Evolutionary conservation across 2,329 filamentous ascomycete genomes (phyloP), one percentile per base, ranked within the genome.

Genomic region (Trichoderma sp.): DNA sequence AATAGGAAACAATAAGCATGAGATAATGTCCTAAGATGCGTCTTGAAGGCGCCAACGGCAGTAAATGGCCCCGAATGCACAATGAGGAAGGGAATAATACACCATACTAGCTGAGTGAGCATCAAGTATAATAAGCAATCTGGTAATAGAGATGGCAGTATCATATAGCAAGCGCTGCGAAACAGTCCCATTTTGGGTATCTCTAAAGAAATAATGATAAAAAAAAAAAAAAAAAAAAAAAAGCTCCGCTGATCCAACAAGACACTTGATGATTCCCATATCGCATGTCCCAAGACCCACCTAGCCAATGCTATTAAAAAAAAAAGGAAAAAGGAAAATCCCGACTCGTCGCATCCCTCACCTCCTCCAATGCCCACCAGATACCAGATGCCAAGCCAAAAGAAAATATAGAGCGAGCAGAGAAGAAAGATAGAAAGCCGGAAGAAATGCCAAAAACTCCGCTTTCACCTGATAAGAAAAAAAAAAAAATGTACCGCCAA

Each of bases 141-240:
- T 7, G 5, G 19, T 27, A 27, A 52, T 32, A 65, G 63, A 65
- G 50, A 65, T 48, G 52, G 25, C 34, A 48, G 32, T 48, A 19
- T 39, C 27, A 57, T 57, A 35, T 48, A 45, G 15, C 27, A 35
- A 50, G 50, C 27, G 42, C 42, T 45, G n/a, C n/a, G 58, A 35
- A 61, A 61, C 34, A 61, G 29, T 29, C 37, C 25, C 63, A 22
- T n/a, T 34, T 32, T 57, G 63, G 63, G 63, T 65, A 65, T 65
- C 63, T 65, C 63, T 65, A 37, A 37, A 22, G 15, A 53, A 52
- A 52, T 4, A 50, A 57, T 25, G 54, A 29, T n/a, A 39, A 27
- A 32, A 57, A 22, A n/a, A 57, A 12, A 56, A 29, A 27, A 39
- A 27, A 32, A 57, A 22, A n/a, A 57, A 12, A 56, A 45, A 29